Conservation (phyloP, 345 rosid species). For the Camelina neglecta region DNA sequence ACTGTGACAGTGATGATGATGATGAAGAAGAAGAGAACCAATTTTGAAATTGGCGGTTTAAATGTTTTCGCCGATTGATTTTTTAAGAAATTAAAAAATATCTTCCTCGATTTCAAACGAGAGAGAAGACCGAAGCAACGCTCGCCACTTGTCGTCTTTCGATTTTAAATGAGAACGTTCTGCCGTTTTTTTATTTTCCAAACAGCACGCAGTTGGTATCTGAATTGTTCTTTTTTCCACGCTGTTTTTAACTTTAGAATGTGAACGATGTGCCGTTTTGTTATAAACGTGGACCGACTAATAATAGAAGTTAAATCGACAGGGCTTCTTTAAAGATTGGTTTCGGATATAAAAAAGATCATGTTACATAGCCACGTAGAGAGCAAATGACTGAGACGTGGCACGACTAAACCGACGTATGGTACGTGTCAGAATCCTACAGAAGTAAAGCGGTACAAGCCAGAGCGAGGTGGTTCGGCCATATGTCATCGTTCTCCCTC, state of each 20-base stretch:
- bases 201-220: slow-evolving; percentile 8
- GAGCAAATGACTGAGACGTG: slow-evolving; percentile 45
- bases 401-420: slow-evolving; percentile 15
- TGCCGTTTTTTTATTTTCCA: neutral
- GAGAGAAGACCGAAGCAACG: neutral
- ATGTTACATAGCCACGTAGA: slow-evolving; percentile 46
- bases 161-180: neutral
- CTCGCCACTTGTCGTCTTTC: slow-evolving; percentile 15
- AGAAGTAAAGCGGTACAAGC: slow-evolving; percentile 43
- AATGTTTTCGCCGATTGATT: slow-evolving; percentile 25
- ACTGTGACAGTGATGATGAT: slow-evolving; percentile 12
- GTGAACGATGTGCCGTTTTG: slow-evolving; percentile 18
- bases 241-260: neutral
- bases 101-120: slow-evolving; percentile 23
- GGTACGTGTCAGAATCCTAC: slow-evolving; percentile 45
- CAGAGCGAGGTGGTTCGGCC: slow-evolving; percentile 44
- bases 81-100: slow-evolving; percentile 21
- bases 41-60: slow-evolving; percentile 53
- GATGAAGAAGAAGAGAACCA: slow-evolving; percentile 16
- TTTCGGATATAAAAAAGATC: slow-evolving; percentile 25
- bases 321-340: neutral
- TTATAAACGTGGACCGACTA: slow-evolving; percentile 7
- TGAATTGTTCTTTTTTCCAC: neutral
- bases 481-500: slow-evolving; percentile 22
- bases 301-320: slow-evolving; percentile 20